phyloP scores from a whole-genome alignment of 2,329 filamentous ascomycete species.

The Colletotrichum tamarilloi region DNA sequence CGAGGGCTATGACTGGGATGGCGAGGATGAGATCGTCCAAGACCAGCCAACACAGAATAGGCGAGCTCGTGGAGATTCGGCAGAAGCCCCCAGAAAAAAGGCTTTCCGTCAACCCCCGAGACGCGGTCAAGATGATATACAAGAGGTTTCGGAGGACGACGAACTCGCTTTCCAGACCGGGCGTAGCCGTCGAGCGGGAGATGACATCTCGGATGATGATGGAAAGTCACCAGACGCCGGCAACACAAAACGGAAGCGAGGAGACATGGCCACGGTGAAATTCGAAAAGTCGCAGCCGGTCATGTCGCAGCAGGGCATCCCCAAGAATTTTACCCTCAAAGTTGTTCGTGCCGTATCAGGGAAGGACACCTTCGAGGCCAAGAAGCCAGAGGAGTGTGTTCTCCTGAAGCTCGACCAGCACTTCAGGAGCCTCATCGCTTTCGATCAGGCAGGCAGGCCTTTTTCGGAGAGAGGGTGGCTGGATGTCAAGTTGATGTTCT shows the following conservation, averaged over 20 bases:
- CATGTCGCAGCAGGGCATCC: neutral
- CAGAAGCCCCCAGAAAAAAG: neutral
- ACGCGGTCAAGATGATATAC: neutral
- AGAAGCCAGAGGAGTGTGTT: neutral
- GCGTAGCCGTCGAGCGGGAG: neutral
- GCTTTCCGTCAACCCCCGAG: neutral
- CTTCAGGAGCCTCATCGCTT: neutral
- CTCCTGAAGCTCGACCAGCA: neutral
- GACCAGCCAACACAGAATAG: neutral
- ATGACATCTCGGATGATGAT: neutral
- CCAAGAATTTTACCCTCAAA: neutral
- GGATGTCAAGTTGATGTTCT: constrained; percentile 16
- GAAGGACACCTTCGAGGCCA: neutral
- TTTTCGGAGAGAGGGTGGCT: constrained; percentile 14
- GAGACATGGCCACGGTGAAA: constrained; percentile 1
- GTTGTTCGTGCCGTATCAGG: neutral
- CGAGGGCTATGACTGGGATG: neutral
- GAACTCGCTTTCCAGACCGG: constrained; percentile 2
- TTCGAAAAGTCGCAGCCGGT: neutral
- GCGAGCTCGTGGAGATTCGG: neutral
- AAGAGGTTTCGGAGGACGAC: constrained; percentile 2
- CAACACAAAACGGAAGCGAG: neutral
- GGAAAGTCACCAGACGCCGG: neutral
- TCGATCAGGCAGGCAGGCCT: neutral
- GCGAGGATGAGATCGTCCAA: neutral